A percentile compares a stretch with the other conserved stretches of the same genome.
These are phyloP conservation scores for Penicillium subrubescens DNA, from an alignment of 495 filamentous ascomycete species.

Conservation along the genomic window DNA sequence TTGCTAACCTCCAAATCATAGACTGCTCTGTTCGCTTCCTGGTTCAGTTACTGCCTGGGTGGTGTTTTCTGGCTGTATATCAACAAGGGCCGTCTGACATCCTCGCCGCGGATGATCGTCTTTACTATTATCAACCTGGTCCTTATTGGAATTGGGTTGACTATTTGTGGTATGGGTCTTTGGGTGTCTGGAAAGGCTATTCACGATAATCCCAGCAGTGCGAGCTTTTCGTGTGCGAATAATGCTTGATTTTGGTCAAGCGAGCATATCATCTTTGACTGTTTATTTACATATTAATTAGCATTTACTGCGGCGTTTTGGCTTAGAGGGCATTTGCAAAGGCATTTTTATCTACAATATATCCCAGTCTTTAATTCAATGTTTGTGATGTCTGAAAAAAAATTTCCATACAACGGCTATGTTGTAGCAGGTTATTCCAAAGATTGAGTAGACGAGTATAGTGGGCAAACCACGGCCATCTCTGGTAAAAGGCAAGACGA, in stretches of 20 bases:
- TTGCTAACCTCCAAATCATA: constrained; percentile 21
- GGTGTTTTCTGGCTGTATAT: constrained; percentile 49
- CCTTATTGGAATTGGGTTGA: constrained; percentile 35
- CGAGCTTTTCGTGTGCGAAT: constrained; percentile 48
- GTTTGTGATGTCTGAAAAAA: neutral
- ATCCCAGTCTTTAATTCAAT: neutral
- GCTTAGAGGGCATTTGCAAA: neutral
- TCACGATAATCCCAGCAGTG: constrained; percentile 37
- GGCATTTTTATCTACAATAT: neutral
- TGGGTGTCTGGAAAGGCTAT: constrained; percentile 48
- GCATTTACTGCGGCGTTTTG: neutral
- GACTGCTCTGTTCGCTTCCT: constrained; percentile 45
- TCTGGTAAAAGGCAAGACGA: constrained; percentile 76
- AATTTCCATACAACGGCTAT: constrained; percentile 42
- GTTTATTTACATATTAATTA: neutral
- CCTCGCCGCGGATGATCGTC: constrained; percentile 33
- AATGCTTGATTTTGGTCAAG: constrained; percentile 27
- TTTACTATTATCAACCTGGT: constrained; percentile 35
- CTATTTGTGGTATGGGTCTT: constrained; percentile 45
- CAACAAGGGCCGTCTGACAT: constrained; percentile 36
- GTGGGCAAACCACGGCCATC: constrained; percentile 63
- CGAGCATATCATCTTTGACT: neutral
- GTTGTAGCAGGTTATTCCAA: constrained; percentile 52
- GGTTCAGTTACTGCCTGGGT: constrained; percentile 48
- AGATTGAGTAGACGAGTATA: constrained; percentile 61